phyloP scores from a whole-genome alignment of 495 filamentous ascomycete genomes.

The Aspergillus nidulans region DNA sequence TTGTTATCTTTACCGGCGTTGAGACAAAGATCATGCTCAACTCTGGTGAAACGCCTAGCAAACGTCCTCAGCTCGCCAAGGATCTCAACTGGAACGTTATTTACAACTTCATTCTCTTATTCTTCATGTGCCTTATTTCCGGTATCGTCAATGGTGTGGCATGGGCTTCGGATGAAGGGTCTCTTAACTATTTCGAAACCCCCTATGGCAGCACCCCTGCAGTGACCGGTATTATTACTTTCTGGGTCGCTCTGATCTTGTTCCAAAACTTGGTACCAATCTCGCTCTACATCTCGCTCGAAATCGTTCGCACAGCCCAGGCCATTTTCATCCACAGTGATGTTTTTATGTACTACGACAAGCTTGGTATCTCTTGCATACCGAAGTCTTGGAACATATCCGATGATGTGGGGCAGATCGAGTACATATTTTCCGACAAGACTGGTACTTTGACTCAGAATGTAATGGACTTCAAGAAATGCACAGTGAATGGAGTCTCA shows the following conservation, averaged over 20 bases:
- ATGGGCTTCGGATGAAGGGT: slow-evolving; percentile 71
- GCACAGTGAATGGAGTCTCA: slow-evolving; percentile 84
- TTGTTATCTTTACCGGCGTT: slow-evolving; percentile 94
- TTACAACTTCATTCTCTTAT: slow-evolving; percentile 90
- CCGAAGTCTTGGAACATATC: slow-evolving; percentile 99
- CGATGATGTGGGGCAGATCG: slow-evolving; percentile 96
- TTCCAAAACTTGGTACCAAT: slow-evolving; percentile 99
- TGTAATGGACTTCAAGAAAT: slow-evolving; percentile 99
- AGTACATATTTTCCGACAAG: slow-evolving; percentile 99
- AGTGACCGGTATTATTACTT: slow-evolving; percentile 88
- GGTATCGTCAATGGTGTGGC: slow-evolving; percentile 80
- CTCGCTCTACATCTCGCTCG: slow-evolving; percentile 93
- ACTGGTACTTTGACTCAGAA: slow-evolving; percentile 98
- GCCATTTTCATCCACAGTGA: slow-evolving; percentile 98
- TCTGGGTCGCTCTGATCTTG: slow-evolving; percentile 89
- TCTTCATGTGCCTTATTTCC: slow-evolving; percentile 83
- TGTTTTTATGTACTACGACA: slow-evolving; percentile 91
- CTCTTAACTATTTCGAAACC: slow-evolving; percentile 79
- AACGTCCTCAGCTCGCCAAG: slow-evolving; percentile 82
- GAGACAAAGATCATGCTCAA: slow-evolving; percentile 99
- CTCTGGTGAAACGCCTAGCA: slow-evolving; percentile 92
- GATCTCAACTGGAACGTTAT: slow-evolving; percentile 97
- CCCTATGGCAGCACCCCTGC: slow-evolving; percentile 72
- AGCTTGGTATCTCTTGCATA: slow-evolving; percentile 87
- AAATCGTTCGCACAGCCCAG: slow-evolving; percentile 90